phyloP scores from a whole-genome alignment of 352 stramenopile species.

The Elongisporangium prolatum region DNA sequence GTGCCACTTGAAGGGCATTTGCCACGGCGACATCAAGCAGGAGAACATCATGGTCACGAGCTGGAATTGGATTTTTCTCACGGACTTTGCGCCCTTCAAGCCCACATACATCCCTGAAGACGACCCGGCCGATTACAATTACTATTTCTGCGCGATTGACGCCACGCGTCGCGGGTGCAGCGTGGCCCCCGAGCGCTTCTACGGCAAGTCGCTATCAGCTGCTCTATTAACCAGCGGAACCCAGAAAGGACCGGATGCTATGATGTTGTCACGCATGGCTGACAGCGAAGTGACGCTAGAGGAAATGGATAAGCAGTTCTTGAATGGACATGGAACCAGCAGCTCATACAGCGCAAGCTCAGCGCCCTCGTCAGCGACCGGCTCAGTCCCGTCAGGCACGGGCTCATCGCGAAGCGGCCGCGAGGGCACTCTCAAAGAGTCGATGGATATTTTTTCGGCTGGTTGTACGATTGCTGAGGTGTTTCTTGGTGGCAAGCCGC shows the following conservation, averaged over 20 bases:
- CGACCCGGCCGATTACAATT: constrained; percentile 95
- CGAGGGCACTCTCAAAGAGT: constrained; percentile 67
- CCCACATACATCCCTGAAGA: constrained; percentile 94
- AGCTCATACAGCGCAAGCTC: constrained; percentile 19
- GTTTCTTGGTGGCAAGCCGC: constrained; percentile 93
- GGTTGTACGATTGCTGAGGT: constrained; percentile 97
- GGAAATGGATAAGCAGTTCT: constrained; percentile 72
- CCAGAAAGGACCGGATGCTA: constrained; percentile 46
- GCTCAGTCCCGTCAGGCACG: background rate
- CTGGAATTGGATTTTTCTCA: constrained; percentile 97
- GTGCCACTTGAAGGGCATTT: constrained; percentile 90
- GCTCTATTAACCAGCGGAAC: constrained; percentile 6
- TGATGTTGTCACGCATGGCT: constrained; percentile 67
- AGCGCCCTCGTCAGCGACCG: constrained; percentile 10
- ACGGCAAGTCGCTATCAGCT: constrained; percentile 24
- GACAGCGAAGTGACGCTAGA: constrained; percentile 66
- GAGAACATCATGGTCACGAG: constrained; percentile 98
- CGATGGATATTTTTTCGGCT: constrained; percentile 98
- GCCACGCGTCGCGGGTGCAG: constrained; percentile 90
- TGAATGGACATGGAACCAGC: constrained; percentile 3
- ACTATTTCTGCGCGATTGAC: constrained; percentile 90
- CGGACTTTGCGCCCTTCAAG: constrained; percentile 96
- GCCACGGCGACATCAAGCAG: constrained; percentile 97
- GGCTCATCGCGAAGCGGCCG: constrained; percentile 34
- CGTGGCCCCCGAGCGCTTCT: constrained; percentile 91